Base-by-base conservation (phyloP, 176 grass and related monocot genomes). In the Puya raimondii region DNA sequence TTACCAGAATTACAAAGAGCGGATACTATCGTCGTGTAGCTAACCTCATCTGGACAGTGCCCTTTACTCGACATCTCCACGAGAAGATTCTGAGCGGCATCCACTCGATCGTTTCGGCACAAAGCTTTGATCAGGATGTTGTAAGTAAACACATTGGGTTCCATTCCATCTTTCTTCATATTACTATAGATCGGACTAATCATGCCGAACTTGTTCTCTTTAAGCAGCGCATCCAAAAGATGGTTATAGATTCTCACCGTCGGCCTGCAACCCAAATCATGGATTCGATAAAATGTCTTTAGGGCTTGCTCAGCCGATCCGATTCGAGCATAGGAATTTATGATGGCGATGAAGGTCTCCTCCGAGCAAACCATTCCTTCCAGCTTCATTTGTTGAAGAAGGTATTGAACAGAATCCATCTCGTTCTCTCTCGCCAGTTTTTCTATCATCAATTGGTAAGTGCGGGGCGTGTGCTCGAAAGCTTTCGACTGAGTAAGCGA, bases 51-150 rank as follows among this genome's bases (percentile, higher is more conserved):
- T 0, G 86, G 86, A n/a, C 26, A 76, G 33, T 78, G 83, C 5
- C 84, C 92, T 72, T 91, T 91, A 20, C 65, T 91, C 23, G 81
- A 47, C 92, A 96, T 96, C 83, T 91, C 92, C 58, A 75, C 67
- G 23, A 96, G 86, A 80, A 96, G 70, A 66, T 70, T 85, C 63
- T 76, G 72, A 10, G 92, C 88, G 49, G 80, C 77, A 57, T 75
- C 86, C 11, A 91, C 64, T 50, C 86, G 71, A 59, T 92, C 75
- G 68, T 96, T 92, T 80, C 82, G 79, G 72, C 92, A 92, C 47
- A 96, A 73, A 75, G 86, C 88, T 70, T 74, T 96, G 76, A 96
- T 72, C 53, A 91, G 81, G 52, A 92, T 81, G 70, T 91, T 96
- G 78, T 87, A 89, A 10, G 92, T 96, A 84, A 83, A 87, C 21